Evolutionary conservation across 2,329 filamentous ascomycete genomes (phyloP), one percentile per base, ranked within the genome.

Genomic region (Ophioceras dolichostomum): DNA sequence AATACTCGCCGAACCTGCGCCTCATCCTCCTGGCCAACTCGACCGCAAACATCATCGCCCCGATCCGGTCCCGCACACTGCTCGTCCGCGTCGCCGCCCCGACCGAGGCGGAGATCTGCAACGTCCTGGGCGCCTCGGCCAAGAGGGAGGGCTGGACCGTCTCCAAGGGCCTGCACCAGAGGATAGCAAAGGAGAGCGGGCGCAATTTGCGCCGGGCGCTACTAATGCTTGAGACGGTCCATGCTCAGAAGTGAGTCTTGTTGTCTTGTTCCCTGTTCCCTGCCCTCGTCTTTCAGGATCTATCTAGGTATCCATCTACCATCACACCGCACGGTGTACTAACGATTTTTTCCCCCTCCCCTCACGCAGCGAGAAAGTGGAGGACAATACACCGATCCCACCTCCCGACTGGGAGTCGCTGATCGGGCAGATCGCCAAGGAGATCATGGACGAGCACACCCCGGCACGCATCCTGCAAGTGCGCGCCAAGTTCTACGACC

Each of bases 21-120:
- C 61, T 98, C 48, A 96, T 98, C 34, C 65, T 98, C 42, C 65
- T 98, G 42, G 91, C 91, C 34, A 96, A 96, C 57, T 94, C 84
- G 47, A 98, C 91, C 17, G 88, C 88, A 45, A 96, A 96, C 54
- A 98, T 98, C 50, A 98, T 98, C 58, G 89, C 91, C n/a, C 91
- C 91, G 1, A 98, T 98, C 55, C 76, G 89, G 46, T 93, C 84
- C 50, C 73, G 91, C 59, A 95, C 88, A 37, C 66, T 98, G 56
- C 70, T 98, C 35, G 86, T 98, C 38, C 74, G 91, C 46, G 91
- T 98, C 19, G 79, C 91, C 12, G 89, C 91, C 16, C 91, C 91
- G 7, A 85, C 79, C 0, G 81, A 93, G 49, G 70, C 72, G 7
- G 82, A 98, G 51, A 96, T 98, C 42, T 85, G 80, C 47, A 65